Evolutionary conservation across 192 early-diverging fungal species (phyloP).

Genomic region (Backusella liffmaniae): DNA sequence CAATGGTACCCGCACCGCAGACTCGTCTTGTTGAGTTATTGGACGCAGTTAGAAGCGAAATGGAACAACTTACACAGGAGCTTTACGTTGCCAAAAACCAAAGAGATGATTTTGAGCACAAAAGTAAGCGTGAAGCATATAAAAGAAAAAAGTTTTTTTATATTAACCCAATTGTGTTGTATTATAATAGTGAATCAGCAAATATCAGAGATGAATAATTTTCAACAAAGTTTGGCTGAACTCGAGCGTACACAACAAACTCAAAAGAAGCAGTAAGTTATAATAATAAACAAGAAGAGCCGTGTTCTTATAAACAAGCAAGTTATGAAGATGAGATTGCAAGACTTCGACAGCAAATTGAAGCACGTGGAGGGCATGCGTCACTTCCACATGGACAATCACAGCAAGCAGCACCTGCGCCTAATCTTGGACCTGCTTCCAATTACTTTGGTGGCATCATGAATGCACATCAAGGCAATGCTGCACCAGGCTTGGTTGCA

Average conservation of each 20-base stretch:
- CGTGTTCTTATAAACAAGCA: not conserved
- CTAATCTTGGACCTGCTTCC: conserved; percentile 62
- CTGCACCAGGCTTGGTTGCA: conserved; percentile 46
- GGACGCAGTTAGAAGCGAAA: conserved; percentile 80
- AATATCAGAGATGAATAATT: conserved; percentile 74
- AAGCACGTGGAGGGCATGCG: conserved; percentile 60
- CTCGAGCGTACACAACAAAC: conserved; percentile 79
- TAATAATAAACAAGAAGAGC: not conserved
- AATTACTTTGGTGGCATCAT: conserved; percentile 56
- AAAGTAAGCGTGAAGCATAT: conserved; percentile 54
- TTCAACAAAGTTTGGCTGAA: conserved; percentile 77
- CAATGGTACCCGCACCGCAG: conserved; percentile 69
- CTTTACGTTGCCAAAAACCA: conserved; percentile 67
- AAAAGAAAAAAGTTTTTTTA: not conserved
- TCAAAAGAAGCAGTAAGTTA: conserved; percentile 71
- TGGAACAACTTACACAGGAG: conserved; percentile 77
- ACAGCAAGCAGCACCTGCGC: not conserved
- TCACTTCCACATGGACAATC: conserved; percentile 43
- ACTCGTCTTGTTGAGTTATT: conserved; percentile 73
- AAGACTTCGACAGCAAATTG: conserved; percentile 79
- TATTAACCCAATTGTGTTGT: not conserved
- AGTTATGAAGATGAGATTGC: conserved; percentile 84
- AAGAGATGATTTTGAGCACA: conserved; percentile 86
- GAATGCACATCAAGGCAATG: conserved; percentile 36
- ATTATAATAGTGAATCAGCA: conserved; percentile 60